phyloP scores from a whole-genome alignment of 1,139 yeast genomes.

The Lizanozyma gosingica region DNA sequence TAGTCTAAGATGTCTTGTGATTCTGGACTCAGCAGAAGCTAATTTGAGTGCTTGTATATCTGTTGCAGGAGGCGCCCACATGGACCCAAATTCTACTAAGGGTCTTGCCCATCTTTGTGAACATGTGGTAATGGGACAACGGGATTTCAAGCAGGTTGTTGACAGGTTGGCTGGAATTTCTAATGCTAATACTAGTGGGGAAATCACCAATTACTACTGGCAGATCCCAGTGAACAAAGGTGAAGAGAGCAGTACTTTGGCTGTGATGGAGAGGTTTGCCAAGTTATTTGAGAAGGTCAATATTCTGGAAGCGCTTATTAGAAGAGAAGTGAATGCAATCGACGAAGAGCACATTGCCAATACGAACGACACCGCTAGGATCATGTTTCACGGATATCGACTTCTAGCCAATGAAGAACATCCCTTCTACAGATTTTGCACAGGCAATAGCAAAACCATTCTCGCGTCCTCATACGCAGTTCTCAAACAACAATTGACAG shows the following conservation, averaged over 20 bases:
- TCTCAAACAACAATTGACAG: conserved; percentile 13
- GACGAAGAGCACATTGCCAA: conserved; percentile 59
- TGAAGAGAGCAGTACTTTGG: not conserved
- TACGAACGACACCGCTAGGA: conserved; percentile 29
- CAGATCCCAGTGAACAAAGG: conserved; percentile 39
- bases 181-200: conserved; percentile 64
- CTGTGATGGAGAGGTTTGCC: conserved; percentile 36
- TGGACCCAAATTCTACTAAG: conserved; percentile 44
- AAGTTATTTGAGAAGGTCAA: conserved; percentile 41
- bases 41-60: conserved; percentile 23
- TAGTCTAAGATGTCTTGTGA: not conserved
- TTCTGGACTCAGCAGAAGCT: not conserved
- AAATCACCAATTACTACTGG: conserved; percentile 51
- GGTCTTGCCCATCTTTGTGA: conserved; percentile 75
- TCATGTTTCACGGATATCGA: conserved; percentile 50
- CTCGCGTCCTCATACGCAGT: conserved; percentile 5
- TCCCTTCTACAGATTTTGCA: conserved; percentile 36
- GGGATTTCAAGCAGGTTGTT: conserved; percentile 36
- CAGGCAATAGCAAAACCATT: conserved; percentile 27
- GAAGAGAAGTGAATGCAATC: conserved; percentile 48
- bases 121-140: conserved; percentile 48
- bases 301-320: conserved; percentile 33
- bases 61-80: conserved; percentile 54
- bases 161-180: conserved; percentile 46
- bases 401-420: conserved; percentile 35